A percentile compares a stretch with the other conserved stretches of the same genome.
These are phyloP conservation scores for Clavispora carvajalis DNA, from an alignment of 805 yeast genomes.

Conservation along the genomic window DNA sequence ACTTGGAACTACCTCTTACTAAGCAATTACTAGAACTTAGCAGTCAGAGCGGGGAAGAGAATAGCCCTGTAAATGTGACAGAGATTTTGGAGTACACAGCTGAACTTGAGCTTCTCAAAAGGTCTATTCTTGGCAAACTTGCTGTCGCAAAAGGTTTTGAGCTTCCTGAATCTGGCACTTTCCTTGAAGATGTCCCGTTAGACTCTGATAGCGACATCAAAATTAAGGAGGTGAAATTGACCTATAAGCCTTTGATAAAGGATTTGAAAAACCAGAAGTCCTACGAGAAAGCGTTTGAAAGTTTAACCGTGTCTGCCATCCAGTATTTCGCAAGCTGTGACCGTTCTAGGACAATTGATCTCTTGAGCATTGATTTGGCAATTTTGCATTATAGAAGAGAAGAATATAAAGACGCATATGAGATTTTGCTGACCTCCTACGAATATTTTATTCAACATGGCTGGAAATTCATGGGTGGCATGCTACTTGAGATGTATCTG, in stretches of 20 bases:
- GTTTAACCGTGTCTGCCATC: slow-evolving; percentile 52
- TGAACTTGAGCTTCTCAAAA: slow-evolving; percentile 43
- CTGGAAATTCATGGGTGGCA: slow-evolving; percentile 69
- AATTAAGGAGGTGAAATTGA: slow-evolving; percentile 3
- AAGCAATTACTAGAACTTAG: slow-evolving; percentile 21
- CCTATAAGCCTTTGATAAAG: slow-evolving; percentile 13
- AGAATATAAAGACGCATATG: slow-evolving; percentile 55
- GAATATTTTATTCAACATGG: slow-evolving; percentile 62
- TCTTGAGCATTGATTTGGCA: slow-evolving; percentile 76
- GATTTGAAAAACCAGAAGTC: slow-evolving; percentile 13
- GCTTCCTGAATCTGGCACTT: slow-evolving; percentile 20
- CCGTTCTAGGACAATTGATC: slow-evolving; percentile 63
- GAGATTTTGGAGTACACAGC: slow-evolving; percentile 40
- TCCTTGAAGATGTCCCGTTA: slow-evolving; percentile 7
- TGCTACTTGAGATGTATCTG: slow-evolving; percentile 61
- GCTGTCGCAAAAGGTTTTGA: slow-evolving; percentile 7
- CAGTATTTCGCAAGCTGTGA: slow-evolving; percentile 45
- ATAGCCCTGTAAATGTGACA: slow-evolving; percentile 11
- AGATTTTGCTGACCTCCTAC: slow-evolving; percentile 63
- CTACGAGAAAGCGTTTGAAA: slow-evolving; percentile 34
- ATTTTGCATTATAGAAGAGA: slow-evolving; percentile 54
- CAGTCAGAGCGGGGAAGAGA: slow-evolving; percentile 8
- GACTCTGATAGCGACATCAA: slow-evolving; percentile 1
- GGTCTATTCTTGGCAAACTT: slow-evolving; percentile 25
- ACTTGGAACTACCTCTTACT: slow-evolving; percentile 22